Evolutionary conservation across 192 early-diverging fungal species (phyloP).

Genomic region (Coemansia sp.): DNA sequence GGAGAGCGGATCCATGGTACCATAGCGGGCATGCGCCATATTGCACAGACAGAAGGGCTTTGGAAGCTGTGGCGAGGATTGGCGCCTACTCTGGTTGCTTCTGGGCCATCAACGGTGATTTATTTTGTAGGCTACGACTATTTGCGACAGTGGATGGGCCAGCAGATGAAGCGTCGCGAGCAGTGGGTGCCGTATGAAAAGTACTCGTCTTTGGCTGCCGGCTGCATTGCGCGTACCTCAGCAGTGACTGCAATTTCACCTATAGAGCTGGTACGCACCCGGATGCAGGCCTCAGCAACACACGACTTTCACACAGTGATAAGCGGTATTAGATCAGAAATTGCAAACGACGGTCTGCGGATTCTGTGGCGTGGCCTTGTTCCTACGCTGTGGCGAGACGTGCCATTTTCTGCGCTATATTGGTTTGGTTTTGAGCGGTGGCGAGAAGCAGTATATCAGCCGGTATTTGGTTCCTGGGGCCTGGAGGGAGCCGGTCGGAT

Average conservation of each 20-base stretch:
- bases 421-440: constrained; percentile 89
- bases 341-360: constrained; percentile 56
- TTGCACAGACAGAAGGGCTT: constrained; percentile 75
- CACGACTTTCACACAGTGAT: constrained; percentile 64
- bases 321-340: constrained; percentile 60
- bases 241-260: constrained; percentile 83
- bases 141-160: constrained; percentile 59
- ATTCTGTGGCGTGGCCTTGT: constrained; percentile 84
- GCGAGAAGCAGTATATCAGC: constrained; percentile 51
- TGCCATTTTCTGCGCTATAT: constrained; percentile 93
- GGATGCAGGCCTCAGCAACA: constrained; percentile 75
- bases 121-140: constrained; percentile 96
- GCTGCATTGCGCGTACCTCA: constrained; percentile 72
- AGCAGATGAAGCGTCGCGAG: constrained; percentile 19
- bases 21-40: constrained; percentile 72
- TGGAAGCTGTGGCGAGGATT: constrained; percentile 85
- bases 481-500: constrained; percentile 1
- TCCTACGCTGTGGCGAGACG: constrained; percentile 91
- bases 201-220: constrained; percentile 72
- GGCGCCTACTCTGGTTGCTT: constrained; percentile 82
- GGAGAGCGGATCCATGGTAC: constrained; percentile 37
- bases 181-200: constrained; percentile 35
- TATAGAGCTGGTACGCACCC: constrained; percentile 85
- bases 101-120: constrained; percentile 84
- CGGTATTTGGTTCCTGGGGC: constrained; percentile 17